Conservation (phyloP, 768 basidiomycete genomes). For the Mycena vitilis region DNA sequence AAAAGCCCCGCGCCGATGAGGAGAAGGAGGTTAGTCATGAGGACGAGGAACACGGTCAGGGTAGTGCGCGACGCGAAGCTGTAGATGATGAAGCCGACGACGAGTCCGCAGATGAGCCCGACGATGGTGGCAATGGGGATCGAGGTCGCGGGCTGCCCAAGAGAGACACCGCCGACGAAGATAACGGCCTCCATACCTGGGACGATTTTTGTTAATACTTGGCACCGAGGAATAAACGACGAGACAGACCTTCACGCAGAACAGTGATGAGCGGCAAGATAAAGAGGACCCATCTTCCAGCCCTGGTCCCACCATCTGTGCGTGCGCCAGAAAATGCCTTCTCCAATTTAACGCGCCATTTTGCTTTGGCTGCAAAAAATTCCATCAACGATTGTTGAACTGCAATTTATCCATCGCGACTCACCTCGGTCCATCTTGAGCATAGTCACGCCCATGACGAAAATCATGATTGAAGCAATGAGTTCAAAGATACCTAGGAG, state of each 20-base stretch:
- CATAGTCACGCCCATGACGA: conserved; percentile 94
- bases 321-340: conserved; percentile 67
- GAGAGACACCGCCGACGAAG: conserved; percentile 94
- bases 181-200: conserved; percentile 89
- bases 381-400: not conserved
- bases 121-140: conserved; percentile 93
- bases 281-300: conserved; percentile 90
- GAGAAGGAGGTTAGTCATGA: conserved; percentile 92
- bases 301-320: conserved; percentile 60
- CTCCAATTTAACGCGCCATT: conserved; percentile 92
- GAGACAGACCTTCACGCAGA: conserved; percentile 79
- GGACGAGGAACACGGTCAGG: conserved; percentile 86
- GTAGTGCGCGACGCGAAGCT: conserved; percentile 81
- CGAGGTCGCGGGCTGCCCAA: conserved; percentile 82
- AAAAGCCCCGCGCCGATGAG: conserved; percentile 96
- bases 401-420: not conserved
- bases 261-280: conserved; percentile 92
- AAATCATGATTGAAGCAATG: conserved; percentile 84
- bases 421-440: conserved; percentile 88
- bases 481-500: conserved; percentile 72
- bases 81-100: conserved; percentile 84
- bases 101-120: conserved; percentile 82
- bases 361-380: conserved; percentile 72
- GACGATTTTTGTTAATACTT: not conserved
- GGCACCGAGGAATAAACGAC: not conserved